Evolutionary conservation across 2,329 filamentous ascomycete species (phyloP), one percentile per base, ranked within the genome.

Genomic region (Fusarium fracticaudum): DNA sequence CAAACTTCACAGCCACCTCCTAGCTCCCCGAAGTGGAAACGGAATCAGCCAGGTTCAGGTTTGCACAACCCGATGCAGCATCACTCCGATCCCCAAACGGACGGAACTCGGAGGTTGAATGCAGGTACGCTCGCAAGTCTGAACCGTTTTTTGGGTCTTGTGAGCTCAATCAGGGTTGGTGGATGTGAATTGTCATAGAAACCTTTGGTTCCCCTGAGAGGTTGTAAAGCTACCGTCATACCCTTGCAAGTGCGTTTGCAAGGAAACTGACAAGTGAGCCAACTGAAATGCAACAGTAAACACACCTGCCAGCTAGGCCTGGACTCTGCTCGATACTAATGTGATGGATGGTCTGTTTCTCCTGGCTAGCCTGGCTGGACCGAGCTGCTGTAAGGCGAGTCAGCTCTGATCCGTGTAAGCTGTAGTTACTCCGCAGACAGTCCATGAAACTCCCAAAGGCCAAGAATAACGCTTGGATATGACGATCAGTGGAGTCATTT

Each of bases 401-500:
- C 67, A 70, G 67, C 60, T 66, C 24, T 59, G 31, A 51, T 54
- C 22, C 12, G 48, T 35, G 31, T 29, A 55, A 45, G 24, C 31
- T 48, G 40, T 12, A 37, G 1, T 35, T 37, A 37, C 35, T 37
- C 35, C 35, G 9, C 18, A n/a, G 31, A n/a, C 18, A 29, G n/a
- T 37, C 33, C 31, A n/a, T 69, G 57, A 69, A 69, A 69, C 64
- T 12, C 45, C 31, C 18, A n/a, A 22, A 67, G 45, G 22, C 20
- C 24, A 51, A 69, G 58, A 44, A 58, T 50, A 41, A 54, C 65
- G 48, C 45, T 48, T 53, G 29, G 51, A 59, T 47, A 66, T 48
- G 67, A 66, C 53, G 67, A 70, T 71, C 67, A 70, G 67, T 70
- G 67, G 67, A 38, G 53, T 50, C 20, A 40, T 41, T 35, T 35